These are phyloP conservation scores for Phytophthora brassicae DNA, from an alignment of 352 stramenopile species.

Conservation along the genomic window DNA sequence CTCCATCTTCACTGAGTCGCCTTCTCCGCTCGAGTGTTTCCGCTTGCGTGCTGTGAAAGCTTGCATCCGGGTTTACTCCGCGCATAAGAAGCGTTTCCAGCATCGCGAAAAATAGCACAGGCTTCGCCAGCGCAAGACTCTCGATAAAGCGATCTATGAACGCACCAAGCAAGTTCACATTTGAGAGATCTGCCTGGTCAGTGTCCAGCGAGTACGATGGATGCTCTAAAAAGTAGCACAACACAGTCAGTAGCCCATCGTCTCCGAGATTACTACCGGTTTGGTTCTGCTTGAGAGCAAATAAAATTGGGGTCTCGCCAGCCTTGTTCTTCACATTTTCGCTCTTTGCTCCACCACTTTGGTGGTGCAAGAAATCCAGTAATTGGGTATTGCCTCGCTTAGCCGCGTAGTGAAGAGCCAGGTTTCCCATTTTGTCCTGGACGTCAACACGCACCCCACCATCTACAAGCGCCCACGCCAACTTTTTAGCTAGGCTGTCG, in stretches of 20 bases:
- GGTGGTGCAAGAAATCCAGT: slow-evolving; percentile 76
- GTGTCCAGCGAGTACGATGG: slow-evolving; percentile 41
- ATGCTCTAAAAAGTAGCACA: slow-evolving; percentile 54
- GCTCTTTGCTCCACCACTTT: slow-evolving; percentile 29
- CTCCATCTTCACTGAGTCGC: not conserved
- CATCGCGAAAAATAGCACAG: slow-evolving; percentile 37
- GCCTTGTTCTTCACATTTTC: slow-evolving; percentile 44
- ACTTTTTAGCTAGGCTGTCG: slow-evolving; percentile 47
- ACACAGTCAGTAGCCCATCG: slow-evolving; percentile 32
- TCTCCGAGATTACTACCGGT: slow-evolving; percentile 29
- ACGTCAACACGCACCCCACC: slow-evolving; percentile 35
- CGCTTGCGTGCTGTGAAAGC: slow-evolving; percentile 37
- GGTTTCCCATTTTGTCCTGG: slow-evolving; percentile 41
- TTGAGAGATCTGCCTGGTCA: slow-evolving; percentile 32
- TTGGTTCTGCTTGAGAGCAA: slow-evolving; percentile 45
- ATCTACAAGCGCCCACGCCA: slow-evolving; percentile 75
- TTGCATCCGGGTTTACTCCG: slow-evolving; percentile 48
- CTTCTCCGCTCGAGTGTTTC: slow-evolving; percentile 15
- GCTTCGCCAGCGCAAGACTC: slow-evolving; percentile 15
- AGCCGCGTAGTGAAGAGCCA: slow-evolving; percentile 63
- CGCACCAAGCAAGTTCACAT: slow-evolving; percentile 50
- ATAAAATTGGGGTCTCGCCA: slow-evolving; percentile 60
- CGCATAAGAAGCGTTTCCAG: slow-evolving; percentile 59
- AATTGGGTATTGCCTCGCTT: slow-evolving; percentile 52
- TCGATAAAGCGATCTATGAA: slow-evolving; percentile 64